Conservation (phyloP, 1,139 yeast genomes). For the Pichia norvegensis region DNA sequence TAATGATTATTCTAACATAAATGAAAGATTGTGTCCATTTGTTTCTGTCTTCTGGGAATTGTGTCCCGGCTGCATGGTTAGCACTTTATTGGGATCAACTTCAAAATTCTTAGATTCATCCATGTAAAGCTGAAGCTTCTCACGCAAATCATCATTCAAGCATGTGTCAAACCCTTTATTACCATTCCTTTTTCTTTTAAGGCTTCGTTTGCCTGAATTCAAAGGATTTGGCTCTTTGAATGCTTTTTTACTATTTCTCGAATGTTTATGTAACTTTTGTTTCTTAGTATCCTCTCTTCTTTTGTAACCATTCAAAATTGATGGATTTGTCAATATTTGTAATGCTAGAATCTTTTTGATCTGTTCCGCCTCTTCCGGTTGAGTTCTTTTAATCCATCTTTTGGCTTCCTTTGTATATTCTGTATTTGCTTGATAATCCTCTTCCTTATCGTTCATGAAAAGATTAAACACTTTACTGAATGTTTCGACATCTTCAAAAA, state of each 20-base stretch:
- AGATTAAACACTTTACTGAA: constrained; percentile 18
- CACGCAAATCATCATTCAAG: constrained; percentile 9
- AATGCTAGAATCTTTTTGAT: constrained; percentile 21
- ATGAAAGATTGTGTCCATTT: neutral
- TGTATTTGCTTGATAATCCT: neutral
- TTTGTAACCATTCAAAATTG: constrained; percentile 10
- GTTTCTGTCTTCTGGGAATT: neutral
- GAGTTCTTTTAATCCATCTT: constrained; percentile 4
- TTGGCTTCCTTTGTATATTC: constrained; percentile 10
- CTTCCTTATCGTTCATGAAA: constrained; percentile 12
- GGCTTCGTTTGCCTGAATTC: neutral
- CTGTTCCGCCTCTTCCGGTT: constrained; percentile 11
- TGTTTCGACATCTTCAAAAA: constrained; percentile 25
- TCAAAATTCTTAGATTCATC: constrained; percentile 19
- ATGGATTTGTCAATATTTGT: constrained; percentile 23
- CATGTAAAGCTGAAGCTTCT: constrained; percentile 17
- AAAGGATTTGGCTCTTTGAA: neutral
- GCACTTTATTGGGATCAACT: constrained; percentile 17
- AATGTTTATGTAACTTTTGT: neutral
- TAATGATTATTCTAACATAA: neutral
- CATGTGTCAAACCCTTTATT: neutral
- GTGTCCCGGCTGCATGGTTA: constrained; percentile 18
- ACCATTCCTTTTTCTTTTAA: neutral
- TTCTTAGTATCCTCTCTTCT: neutral
- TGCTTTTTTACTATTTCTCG: neutral